A percentile compares a stretch with the other conserved stretches of the same genome.
Conservation (phyloP, 2,329 filamentous ascomycete genomes). For the Chalaropsis ovoidea region DNA sequence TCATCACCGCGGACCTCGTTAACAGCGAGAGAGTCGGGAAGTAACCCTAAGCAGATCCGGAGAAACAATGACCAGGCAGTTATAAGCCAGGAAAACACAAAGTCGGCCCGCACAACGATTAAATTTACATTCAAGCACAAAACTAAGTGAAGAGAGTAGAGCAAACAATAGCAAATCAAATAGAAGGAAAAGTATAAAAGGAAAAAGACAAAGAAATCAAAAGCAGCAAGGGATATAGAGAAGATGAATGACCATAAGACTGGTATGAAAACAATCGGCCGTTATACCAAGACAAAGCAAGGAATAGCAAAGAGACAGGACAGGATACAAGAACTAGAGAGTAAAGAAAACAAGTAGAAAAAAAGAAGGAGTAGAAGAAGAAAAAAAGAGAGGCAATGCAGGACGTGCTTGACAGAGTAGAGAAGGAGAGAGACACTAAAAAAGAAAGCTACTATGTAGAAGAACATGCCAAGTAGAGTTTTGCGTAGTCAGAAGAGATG, state of each 20-base stretch:
- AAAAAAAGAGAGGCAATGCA: constrained; percentile 7
- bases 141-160: constrained; percentile 15
- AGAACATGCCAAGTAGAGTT: constrained; percentile 8
- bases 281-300: constrained; percentile 16
- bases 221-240: constrained; percentile 25
- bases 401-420: constrained; percentile 2
- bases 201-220: constrained; percentile 22
- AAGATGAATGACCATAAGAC: constrained; percentile 23
- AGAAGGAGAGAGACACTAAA: constrained; percentile 2
- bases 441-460: constrained; percentile 6
- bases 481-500: constrained; percentile 3
- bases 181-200: constrained; percentile 7
- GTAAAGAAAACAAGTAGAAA: background rate
- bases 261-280: constrained; percentile 24
- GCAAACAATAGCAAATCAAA: background rate
- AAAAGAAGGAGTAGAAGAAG: background rate
- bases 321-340: background rate
- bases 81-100: background rate
- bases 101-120: background rate
- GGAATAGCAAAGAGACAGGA: constrained; percentile 2
- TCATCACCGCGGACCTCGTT: too few species aligned
- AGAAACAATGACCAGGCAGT: background rate
- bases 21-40: background rate
- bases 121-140: constrained; percentile 3
- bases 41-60: background rate